phyloP scores from a whole-genome alignment of 2,329 filamentous ascomycete genomes.

The Rhynchosporium agropyri region DNA sequence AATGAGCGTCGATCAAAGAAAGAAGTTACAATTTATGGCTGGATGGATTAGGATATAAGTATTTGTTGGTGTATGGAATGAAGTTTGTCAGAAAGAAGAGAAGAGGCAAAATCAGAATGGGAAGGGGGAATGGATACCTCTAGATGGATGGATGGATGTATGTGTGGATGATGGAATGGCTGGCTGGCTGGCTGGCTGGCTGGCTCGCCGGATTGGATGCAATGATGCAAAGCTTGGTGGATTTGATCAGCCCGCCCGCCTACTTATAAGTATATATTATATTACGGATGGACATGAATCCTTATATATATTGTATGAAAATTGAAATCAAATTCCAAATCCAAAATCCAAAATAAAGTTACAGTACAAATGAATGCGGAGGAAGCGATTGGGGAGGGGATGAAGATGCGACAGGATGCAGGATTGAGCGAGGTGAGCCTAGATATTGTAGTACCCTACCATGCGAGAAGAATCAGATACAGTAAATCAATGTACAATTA shows the following conservation, averaged over 20 bases:
- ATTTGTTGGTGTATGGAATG: conserved; percentile 23
- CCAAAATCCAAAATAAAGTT: too few relatives aligned
- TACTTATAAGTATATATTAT: too few relatives aligned
- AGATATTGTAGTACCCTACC: too few relatives aligned
- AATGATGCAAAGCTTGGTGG: conserved; percentile 9
- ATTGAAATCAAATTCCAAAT: too few relatives aligned
- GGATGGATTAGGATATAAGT: neutral
- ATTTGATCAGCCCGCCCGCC: neutral
- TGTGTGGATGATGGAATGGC: neutral
- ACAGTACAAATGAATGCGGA: neutral
- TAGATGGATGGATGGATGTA: neutral
- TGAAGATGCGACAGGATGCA: neutral
- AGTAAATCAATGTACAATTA: too few relatives aligned
- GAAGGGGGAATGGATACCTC: conserved; percentile 4
- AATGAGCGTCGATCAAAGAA: conserved; percentile 5
- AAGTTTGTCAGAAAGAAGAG: conserved; percentile 23
- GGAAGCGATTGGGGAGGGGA: neutral
- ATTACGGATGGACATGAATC: too few relatives aligned
- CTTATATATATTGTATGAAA: too few relatives aligned
- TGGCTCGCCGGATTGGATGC: neutral
- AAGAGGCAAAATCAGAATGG: neutral
- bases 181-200: conserved; percentile 4
- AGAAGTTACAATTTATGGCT: conserved; percentile 8
- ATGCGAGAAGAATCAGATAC: too few relatives aligned
- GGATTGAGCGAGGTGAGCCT: neutral